Conservation (phyloP, 2,329 filamentous ascomycete genomes). For the Cryphonectria naterciae region DNA sequence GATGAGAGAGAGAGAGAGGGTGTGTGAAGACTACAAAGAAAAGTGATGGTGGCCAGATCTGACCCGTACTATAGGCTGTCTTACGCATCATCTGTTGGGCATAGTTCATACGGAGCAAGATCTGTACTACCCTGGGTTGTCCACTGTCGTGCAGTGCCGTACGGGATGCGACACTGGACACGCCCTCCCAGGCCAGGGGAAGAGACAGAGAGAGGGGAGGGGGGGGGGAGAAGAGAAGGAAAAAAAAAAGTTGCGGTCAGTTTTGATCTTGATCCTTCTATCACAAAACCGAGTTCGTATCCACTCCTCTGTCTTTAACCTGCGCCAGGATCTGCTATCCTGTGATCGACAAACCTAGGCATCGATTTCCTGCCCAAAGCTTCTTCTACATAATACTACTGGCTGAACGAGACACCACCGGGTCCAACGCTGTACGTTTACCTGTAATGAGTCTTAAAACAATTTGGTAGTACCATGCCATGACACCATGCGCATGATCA, state of each 20-base stretch:
- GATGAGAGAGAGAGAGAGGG: neutral
- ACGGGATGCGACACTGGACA: constrained; percentile 5
- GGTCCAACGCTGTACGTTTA: no score
- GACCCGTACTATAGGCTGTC: neutral
- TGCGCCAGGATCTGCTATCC: constrained; percentile 1
- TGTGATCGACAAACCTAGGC: neutral
- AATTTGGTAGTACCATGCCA: neutral
- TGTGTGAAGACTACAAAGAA: neutral
- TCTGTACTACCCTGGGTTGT: neutral
- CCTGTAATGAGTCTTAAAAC: neutral
- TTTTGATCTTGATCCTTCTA: neutral
- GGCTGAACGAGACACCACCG: no score
- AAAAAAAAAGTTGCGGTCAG: neutral
- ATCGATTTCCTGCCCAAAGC: neutral
- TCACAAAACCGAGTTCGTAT: neutral
- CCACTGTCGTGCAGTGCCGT: constrained; percentile 10
- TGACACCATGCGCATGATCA: constrained; percentile 4
- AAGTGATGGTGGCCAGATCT: neutral
- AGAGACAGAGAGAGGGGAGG: neutral
- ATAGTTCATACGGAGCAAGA: neutral
- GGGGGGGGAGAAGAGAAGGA: no score
- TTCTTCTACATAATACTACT: neutral
- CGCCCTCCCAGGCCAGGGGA: neutral
- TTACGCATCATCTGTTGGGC: neutral
- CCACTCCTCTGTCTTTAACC: neutral